Conservation (phyloP, 2,329 filamentous ascomycete genomes). For the Venturia effusa region DNA sequence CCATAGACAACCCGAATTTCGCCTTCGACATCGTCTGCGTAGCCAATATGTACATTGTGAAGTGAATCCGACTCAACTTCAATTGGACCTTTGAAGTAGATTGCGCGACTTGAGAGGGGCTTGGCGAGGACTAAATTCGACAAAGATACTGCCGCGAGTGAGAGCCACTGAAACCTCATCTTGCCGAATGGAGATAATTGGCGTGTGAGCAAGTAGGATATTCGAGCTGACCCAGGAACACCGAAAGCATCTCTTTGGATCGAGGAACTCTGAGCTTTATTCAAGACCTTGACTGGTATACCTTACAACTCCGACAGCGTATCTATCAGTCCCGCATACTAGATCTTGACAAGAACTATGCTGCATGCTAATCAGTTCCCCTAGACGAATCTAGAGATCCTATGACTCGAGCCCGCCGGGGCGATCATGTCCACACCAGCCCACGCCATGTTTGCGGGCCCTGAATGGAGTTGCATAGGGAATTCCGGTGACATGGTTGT, state of each 20-base stretch:
- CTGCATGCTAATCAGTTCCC: neutral
- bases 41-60: constrained; percentile 40
- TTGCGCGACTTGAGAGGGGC: neutral
- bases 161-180: neutral
- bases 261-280: neutral
- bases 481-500: neutral
- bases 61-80: constrained; percentile 29
- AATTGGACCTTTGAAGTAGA: constrained; percentile 16
- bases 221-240: too few species aligned
- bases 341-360: neutral
- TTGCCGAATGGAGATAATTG: neutral
- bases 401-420: neutral
- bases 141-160: neutral
- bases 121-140: neutral
- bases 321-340: neutral
- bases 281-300: neutral
- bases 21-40: constrained; percentile 32
- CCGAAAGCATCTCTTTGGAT: neutral
- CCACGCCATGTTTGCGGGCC: neutral
- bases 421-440: neutral
- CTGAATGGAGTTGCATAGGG: neutral
- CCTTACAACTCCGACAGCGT: neutral
- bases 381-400: neutral
- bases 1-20: constrained; percentile 36
- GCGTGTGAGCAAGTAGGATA: neutral